phyloP scores from a whole-genome alignment of 176 grass and related monocot genomes.

The Musa acuminata region DNA sequence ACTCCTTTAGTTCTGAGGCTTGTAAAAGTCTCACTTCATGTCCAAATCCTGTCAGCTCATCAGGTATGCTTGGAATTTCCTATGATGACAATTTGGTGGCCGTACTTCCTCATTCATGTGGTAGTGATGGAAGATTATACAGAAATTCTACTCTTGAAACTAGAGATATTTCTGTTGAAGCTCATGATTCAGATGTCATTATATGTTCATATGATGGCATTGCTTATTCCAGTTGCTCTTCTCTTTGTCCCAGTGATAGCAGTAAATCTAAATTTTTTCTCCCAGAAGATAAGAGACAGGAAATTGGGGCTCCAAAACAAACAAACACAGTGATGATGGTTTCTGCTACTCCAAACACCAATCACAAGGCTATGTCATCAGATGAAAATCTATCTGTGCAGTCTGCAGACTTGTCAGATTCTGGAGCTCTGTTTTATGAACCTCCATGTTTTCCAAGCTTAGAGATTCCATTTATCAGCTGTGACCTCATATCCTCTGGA shows the following conservation, averaged over 20 bases:
- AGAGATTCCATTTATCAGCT: constrained; percentile 92
- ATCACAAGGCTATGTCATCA: constrained; percentile 19
- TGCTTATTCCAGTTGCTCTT: constrained; percentile 29
- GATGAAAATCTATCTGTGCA: constrained; percentile 11
- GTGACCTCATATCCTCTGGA: constrained; percentile 68
- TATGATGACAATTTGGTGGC: constrained; percentile 18
- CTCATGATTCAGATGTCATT: constrained; percentile 34
- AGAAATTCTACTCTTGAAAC: constrained; percentile 11
- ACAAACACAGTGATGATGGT: constrained; percentile 5
- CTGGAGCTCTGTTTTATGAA: constrained; percentile 61
- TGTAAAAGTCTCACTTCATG: constrained; percentile 22
- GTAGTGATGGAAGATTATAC: constrained; percentile 12
- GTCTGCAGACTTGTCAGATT: constrained; percentile 24
- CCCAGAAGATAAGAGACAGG: constrained; percentile 13
- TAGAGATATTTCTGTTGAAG: constrained; percentile 21
- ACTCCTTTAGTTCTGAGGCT: constrained; percentile 14
- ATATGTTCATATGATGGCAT: constrained; percentile 33
- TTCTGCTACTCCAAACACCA: constrained; percentile 5
- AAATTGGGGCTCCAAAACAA: constrained; percentile 21
- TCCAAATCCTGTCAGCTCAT: constrained; percentile 22
- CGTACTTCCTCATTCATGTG: constrained; percentile 25
- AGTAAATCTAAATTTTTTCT: constrained; percentile 16
- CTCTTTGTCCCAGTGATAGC: constrained; percentile 1
- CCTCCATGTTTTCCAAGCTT: constrained; percentile 74
- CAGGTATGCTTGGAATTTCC: constrained; percentile 16